A percentile compares a stretch with the other conserved stretches of the same genome.
Evolutionary conservation across 2,329 filamentous ascomycete genomes (phyloP).

Genomic region (Coniochaeta prunicola): DNA sequence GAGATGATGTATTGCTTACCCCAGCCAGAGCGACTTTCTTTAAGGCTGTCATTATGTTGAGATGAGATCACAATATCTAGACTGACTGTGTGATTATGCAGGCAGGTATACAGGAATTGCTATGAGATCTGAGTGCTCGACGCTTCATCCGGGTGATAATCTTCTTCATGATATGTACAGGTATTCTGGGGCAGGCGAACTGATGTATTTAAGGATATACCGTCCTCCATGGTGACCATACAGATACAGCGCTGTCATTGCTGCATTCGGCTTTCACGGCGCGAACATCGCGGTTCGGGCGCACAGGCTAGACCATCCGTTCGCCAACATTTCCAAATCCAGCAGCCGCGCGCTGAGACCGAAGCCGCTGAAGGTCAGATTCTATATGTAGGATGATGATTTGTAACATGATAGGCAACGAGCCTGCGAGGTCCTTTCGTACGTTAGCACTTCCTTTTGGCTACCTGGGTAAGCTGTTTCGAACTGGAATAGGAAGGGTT

Average conservation of each 20-base stretch:
- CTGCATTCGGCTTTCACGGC: too few species aligned
- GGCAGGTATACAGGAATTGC: background rate
- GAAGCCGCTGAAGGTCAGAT: too few species aligned
- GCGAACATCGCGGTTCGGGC: too few species aligned
- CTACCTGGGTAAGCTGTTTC: background rate
- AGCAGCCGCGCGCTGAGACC: too few species aligned
- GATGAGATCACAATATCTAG: background rate
- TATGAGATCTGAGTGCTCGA: background rate
- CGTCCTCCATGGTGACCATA: too few species aligned
- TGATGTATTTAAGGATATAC: background rate
- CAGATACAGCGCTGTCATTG: too few species aligned
- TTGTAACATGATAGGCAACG: background rate
- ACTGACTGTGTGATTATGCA: background rate
- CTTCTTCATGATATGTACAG: background rate
- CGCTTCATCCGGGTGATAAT: background rate
- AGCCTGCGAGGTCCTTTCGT: too few species aligned
- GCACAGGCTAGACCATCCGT: too few species aligned
- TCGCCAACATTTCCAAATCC: too few species aligned
- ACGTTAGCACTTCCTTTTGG: background rate
- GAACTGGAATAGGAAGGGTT: background rate
- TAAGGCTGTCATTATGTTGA: slow-evolving; percentile 11
- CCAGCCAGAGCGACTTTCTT: slow-evolving; percentile 26
- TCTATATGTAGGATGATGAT: background rate
- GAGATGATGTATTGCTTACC: background rate
- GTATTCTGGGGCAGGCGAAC: background rate